Base-by-base conservation (phyloP, 768 basidiomycete species). In the Termitomyces heimii region DNA sequence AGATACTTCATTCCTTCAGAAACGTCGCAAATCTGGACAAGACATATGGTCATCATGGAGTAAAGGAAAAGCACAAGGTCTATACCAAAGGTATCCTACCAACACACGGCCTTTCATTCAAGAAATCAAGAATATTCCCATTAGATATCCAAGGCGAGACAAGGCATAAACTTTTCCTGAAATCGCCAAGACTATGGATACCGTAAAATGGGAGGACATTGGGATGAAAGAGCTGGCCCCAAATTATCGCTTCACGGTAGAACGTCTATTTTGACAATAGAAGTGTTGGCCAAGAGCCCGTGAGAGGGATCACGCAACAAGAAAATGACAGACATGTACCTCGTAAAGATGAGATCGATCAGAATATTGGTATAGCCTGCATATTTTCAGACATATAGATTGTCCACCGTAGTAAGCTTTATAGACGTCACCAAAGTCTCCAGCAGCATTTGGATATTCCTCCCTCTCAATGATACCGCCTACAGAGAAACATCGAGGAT, bases 81-180 rank as follows among this genome's bases (percentile, higher is more conserved):
- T 6, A 26, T 37, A 56, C 55, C 49, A 47, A 24, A 28, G 26
- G 35, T 9, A 35, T 35, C 13, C 59, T 53, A 50, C 14, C 67
- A 58, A 43, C 53, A 28, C 4, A 53, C 50, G n/a, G 51, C 24
- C 32, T 59, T 48, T 16, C 42, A 28, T 10, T 22, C 47, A 35
- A 67, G 53, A 53, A 69, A 18, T 70, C 64, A 34, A 59, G 63
- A 16, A 72, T 62, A 31, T 71, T 71, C 1, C 73, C 73, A 35
- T 69, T 68, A 39, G 69, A 62, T 69, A 72, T 74, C 73, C 71
- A 75, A 12, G 73, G 70, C 0, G 70, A 71, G 7, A 74, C 68
- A 28, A 73, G 66, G 51, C 70, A 70, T 20, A 73, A 55, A 35
- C 69, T 62, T 4, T 58, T 56, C 22, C 62, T 55, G 9, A 53